Percentiles rank a stretch among this genome's conserved stretches.
phyloP scores from a whole-genome alignment of 2,329 filamentous ascomycete genomes.

The Dactylellina cionopaga region DNA sequence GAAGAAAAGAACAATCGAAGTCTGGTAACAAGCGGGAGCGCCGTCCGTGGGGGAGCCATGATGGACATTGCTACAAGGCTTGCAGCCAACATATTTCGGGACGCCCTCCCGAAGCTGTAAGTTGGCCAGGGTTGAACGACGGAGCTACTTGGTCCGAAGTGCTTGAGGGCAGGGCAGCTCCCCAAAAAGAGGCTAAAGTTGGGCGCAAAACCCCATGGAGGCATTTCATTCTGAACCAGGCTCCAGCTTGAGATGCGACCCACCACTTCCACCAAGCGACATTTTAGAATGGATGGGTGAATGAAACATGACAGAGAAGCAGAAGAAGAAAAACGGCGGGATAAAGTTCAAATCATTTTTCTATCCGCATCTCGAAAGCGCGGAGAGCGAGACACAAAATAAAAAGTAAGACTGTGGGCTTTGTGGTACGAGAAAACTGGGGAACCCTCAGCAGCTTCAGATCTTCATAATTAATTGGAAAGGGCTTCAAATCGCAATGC shows the following conservation, averaged over 20 bases:
- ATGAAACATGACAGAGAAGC: slow-evolving; percentile 21
- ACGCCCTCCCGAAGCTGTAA: slow-evolving; percentile 51
- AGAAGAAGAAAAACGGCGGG: slow-evolving; percentile 19
- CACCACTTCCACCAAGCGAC: slow-evolving; percentile 35
- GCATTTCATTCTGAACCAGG: slow-evolving; percentile 3
- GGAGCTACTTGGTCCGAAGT: slow-evolving; percentile 53
- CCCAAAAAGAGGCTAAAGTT: slow-evolving; percentile 52
- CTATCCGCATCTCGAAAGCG: slow-evolving; percentile 14
- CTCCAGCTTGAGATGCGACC: slow-evolving; percentile 13
- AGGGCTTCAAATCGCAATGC: slow-evolving; percentile 13
- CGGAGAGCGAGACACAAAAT: slow-evolving; percentile 13
- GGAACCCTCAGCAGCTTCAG: slow-evolving; percentile 7
- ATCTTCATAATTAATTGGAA: too few relatives aligned
- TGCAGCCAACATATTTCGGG: slow-evolving; percentile 37
- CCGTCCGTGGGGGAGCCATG: slow-evolving; percentile 33
- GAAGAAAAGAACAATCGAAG: slow-evolving; percentile 32
- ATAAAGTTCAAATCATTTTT: slow-evolving; percentile 21
- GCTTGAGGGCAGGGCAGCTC: slow-evolving; percentile 39
- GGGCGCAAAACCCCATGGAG: slow-evolving; percentile 39
- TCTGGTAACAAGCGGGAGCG: slow-evolving; percentile 4
- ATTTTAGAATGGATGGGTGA: slow-evolving; percentile 12
- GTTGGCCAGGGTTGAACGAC: slow-evolving; percentile 28
- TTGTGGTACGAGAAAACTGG: slow-evolving; percentile 22
- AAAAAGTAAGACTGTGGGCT: neutral
- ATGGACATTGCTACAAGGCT: slow-evolving; percentile 29